Evolutionary conservation across 108 stramenopile species (phyloP).

Genomic region (Cyclostephanos tholiformis): DNA sequence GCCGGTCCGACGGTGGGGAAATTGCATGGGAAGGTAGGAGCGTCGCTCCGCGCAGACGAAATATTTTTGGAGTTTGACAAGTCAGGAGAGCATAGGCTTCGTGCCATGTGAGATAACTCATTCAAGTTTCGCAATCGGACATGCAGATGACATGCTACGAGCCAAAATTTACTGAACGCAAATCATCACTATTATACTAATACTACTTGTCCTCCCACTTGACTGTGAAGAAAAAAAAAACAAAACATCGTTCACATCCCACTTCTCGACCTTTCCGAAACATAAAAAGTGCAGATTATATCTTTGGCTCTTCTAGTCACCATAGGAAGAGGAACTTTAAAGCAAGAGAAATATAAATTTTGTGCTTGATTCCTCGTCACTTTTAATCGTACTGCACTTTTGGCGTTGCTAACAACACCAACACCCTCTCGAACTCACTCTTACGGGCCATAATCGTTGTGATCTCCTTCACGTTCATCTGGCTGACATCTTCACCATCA

Average conservation of each 20-base stretch:
- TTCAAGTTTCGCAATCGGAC: too few species aligned
- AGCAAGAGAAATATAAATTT: too few species aligned
- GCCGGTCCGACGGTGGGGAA: conserved; percentile 66
- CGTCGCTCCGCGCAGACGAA: conserved; percentile 76
- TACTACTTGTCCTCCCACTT: too few species aligned
- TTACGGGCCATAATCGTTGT: conserved; percentile 90
- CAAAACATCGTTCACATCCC: too few species aligned
- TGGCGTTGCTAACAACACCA: conserved; percentile 64
- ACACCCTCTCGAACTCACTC: conserved; percentile 79
- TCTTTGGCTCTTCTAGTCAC: too few species aligned
- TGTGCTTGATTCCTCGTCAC: background rate
- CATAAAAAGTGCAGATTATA: too few species aligned
- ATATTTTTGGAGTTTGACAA: conserved; percentile 76
- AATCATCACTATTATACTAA: too few species aligned
- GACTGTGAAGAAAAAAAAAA: too few species aligned
- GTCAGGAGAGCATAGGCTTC: background rate
- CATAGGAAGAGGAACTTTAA: too few species aligned
- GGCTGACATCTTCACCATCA: conserved; percentile 90
- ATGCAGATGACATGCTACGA: background rate
- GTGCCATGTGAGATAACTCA: too few species aligned
- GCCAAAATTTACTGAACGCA: too few species aligned
- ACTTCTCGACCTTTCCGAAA: too few species aligned
- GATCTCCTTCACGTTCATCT: conserved; percentile 89
- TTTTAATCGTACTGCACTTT: conserved; percentile 49
- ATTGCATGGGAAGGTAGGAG: conserved; percentile 68